Conservation (phyloP, 1,284 basidiomycete species). For the Irpex lacteus region DNA sequence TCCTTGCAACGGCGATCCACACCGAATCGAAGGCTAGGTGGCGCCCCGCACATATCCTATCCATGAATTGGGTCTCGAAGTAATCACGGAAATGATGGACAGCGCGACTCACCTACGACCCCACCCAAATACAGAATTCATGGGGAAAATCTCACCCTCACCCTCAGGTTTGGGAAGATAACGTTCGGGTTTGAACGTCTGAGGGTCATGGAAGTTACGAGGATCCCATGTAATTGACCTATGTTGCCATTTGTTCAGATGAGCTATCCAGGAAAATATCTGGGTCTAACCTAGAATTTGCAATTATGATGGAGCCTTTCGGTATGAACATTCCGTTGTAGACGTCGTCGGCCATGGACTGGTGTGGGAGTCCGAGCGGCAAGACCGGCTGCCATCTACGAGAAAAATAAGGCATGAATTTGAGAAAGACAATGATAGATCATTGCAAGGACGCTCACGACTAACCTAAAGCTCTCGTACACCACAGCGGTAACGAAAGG, state of each 20-base stretch:
- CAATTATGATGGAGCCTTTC: constrained; percentile 2
- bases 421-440: not conserved
- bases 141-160: not conserved
- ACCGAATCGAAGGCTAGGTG: constrained; percentile 19
- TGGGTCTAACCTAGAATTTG: not conserved
- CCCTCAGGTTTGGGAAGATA: constrained; percentile 4
- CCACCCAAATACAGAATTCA: constrained; percentile 10
- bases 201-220: constrained; percentile 16
- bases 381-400: constrained; percentile 7
- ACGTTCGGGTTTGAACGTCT: constrained; percentile 18
- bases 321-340: constrained; percentile 12
- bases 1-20: constrained; percentile 19
- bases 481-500: constrained; percentile 14
- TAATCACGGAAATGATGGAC: not conserved
- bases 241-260: not conserved
- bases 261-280: not conserved
- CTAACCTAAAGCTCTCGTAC: constrained; percentile 12
- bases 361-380: constrained; percentile 1
- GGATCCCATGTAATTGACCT: constrained; percentile 12
- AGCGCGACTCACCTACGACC: constrained; percentile 1
- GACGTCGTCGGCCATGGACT: constrained; percentile 4
- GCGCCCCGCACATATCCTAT: constrained; percentile 19
- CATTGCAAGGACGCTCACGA: not conserved
- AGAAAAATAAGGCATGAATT: not conserved
- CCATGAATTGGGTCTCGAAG: not conserved